A percentile compares a stretch with the other conserved stretches of the same genome.
Conservation (phyloP, 257 asterid species). For the Lantana camara region DNA sequence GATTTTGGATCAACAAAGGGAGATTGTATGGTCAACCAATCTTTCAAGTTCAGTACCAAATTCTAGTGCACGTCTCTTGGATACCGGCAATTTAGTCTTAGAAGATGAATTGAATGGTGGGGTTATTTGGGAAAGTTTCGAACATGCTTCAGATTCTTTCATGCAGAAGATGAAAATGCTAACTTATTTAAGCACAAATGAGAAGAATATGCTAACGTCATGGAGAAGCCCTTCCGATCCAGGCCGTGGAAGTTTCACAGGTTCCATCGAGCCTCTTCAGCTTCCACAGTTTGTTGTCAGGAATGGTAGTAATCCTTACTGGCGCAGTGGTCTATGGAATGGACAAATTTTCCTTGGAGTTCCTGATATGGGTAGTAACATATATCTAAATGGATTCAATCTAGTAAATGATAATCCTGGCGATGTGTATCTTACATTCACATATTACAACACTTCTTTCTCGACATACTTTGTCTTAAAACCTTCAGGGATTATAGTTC, state of each 20-base stretch:
- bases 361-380: conserved; percentile 3
- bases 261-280: conserved; percentile 14
- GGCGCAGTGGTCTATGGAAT: conserved; percentile 57
- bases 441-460: conserved; percentile 7
- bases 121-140: conserved; percentile 19
- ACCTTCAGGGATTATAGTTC: conserved; percentile 20
- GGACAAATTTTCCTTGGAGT: conserved; percentile 45
- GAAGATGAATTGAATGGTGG: conserved; percentile 11
- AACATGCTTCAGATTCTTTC: conserved; percentile 22
- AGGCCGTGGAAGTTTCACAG: conserved; percentile 47
- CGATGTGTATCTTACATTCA: conserved; percentile 26
- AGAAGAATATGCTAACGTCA: conserved; percentile 20
- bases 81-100: conserved; percentile 40
- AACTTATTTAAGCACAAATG: conserved; percentile 12
- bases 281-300: conserved; percentile 7
- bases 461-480: conserved; percentile 26
- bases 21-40: conserved; percentile 35
- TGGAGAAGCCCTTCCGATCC: conserved; percentile 55
- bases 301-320: conserved; percentile 17
- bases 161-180: conserved; percentile 7
- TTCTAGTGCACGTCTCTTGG: conserved; percentile 33
- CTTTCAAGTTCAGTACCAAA: conserved; percentile 14
- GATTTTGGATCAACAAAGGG: conserved; percentile 35
- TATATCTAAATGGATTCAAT: conserved; percentile 34
- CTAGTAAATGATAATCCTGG: conserved; percentile 15